These are phyloP conservation scores for Lactarius akahatsu DNA, from an alignment of 768 basidiomycete genomes.

Conservation along the genomic window DNA sequence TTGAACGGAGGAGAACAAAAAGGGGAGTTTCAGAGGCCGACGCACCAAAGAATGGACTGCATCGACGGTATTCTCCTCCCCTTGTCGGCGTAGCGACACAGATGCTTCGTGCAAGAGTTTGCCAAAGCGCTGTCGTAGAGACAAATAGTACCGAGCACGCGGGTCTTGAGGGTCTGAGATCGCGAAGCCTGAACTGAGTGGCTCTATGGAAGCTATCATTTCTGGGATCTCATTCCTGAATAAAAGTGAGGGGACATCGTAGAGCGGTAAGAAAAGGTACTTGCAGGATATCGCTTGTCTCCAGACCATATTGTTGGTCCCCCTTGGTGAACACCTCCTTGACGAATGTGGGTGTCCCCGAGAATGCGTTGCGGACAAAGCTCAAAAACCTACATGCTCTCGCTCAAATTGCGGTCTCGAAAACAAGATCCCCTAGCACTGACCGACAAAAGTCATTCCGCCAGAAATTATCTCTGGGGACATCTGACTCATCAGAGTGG, in stretches of 20 bases:
- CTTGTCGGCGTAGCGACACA: conserved; percentile 62
- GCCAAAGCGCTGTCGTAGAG: conserved; percentile 62
- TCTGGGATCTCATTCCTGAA: conserved; percentile 70
- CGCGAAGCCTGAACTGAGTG: conserved; percentile 64
- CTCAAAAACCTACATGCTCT: conserved; percentile 53
- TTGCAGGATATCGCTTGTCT: conserved; percentile 69
- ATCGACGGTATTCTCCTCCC: conserved; percentile 80
- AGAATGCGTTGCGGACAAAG: conserved; percentile 71
- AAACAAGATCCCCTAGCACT: conserved; percentile 30
- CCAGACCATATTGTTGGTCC: conserved; percentile 44
- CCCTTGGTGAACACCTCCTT: conserved; percentile 53
- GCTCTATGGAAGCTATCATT: conserved; percentile 66
- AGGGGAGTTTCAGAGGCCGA: background rate
- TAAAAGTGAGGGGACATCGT: conserved; percentile 3
- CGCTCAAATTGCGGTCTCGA: conserved; percentile 7
- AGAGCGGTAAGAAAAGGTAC: conserved; percentile 28
- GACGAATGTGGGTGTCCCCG: conserved; percentile 67
- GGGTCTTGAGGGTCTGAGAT: conserved; percentile 62
- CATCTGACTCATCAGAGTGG: conserved; percentile 34
- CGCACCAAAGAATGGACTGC: conserved; percentile 68
- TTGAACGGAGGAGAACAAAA: background rate
- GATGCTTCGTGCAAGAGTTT: conserved; percentile 71
- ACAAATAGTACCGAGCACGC: conserved; percentile 47
- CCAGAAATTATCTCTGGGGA: conserved; percentile 62
- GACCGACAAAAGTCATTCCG: conserved; percentile 84